These are phyloP conservation scores for Fusarium sp. DNA, from an alignment of 2,329 filamentous ascomycete species.

Conservation along the genomic window DNA sequence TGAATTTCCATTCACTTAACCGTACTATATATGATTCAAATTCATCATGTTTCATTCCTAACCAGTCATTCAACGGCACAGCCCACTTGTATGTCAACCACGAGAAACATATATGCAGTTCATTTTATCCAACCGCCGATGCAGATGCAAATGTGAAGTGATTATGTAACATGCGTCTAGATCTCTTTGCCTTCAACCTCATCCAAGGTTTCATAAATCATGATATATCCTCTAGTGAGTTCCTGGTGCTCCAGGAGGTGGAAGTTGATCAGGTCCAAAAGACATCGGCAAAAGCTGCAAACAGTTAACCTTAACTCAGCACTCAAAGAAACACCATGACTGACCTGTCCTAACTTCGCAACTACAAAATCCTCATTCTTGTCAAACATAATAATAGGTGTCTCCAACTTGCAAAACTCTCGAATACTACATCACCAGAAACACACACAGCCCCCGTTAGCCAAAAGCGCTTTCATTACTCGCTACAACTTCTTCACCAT, in stretches of 20 bases:
- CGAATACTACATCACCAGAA: slow-evolving; percentile 67
- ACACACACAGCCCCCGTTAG: slow-evolving; percentile 28
- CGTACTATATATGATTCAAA: not conserved
- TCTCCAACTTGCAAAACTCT: slow-evolving; percentile 75
- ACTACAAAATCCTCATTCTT: slow-evolving; percentile 79
- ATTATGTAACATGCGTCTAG: not conserved
- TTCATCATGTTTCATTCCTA: not conserved
- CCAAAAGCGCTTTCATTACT: slow-evolving; percentile 4
- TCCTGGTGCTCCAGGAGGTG: slow-evolving; percentile 47
- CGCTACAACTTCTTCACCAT: not conserved
- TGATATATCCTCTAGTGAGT: not conserved
- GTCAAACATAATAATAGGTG: slow-evolving; percentile 93
- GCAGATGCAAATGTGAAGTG: not conserved
- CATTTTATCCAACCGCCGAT: slow-evolving; percentile 10
- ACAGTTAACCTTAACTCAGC: slow-evolving; percentile 7
- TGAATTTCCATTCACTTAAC: not conserved
- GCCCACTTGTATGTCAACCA: not conserved
- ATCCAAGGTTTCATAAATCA: not conserved
- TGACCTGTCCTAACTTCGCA: slow-evolving; percentile 74
- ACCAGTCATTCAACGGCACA: not conserved
- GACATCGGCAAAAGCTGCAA: slow-evolving; percentile 72
- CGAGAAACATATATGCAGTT: not conserved
- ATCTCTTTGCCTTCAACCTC: not conserved
- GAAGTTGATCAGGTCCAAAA: slow-evolving; percentile 72
- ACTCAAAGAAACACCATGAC: slow-evolving; percentile 27